Evolutionary conservation across 331 rosid genomes (phyloP).

Genomic region (Stylosanthes scabra): DNA sequence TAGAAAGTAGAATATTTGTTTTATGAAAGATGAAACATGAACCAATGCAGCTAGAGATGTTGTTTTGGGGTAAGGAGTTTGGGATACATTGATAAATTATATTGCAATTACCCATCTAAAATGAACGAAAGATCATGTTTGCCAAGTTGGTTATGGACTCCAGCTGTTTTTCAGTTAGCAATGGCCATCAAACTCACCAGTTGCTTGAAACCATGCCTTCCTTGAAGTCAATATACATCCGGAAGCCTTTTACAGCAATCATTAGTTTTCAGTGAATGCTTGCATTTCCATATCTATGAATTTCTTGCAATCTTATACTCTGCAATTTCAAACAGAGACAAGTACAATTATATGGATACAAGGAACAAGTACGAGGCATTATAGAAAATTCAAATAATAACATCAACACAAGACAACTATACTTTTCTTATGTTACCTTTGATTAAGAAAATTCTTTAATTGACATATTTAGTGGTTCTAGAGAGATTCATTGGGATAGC

Average conservation of each 20-base stretch:
- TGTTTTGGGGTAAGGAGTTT: background rate
- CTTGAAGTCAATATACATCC: no score
- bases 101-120: background rate
- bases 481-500: slow-evolving; percentile 39
- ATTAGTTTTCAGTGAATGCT: no score
- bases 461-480: background rate
- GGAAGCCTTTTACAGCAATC: no score
- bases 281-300: no score
- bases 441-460: background rate
- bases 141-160: background rate
- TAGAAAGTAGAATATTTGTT: background rate
- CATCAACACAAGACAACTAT: background rate
- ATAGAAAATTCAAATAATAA: background rate
- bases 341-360: no score
- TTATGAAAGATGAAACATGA: background rate
- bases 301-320: no score
- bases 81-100: slow-evolving; percentile 7
- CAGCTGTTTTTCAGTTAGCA: no score
- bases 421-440: background rate
- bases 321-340: no score
- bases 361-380: no score
- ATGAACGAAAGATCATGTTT: background rate
- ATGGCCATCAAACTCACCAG: no score
- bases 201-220: no score
- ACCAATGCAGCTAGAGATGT: background rate